Percentiles rank a stretch among this genome's conserved stretches.
Conservation (phyloP, 495 filamentous ascomycete species). For the Chaetomium fimeti region DNA sequence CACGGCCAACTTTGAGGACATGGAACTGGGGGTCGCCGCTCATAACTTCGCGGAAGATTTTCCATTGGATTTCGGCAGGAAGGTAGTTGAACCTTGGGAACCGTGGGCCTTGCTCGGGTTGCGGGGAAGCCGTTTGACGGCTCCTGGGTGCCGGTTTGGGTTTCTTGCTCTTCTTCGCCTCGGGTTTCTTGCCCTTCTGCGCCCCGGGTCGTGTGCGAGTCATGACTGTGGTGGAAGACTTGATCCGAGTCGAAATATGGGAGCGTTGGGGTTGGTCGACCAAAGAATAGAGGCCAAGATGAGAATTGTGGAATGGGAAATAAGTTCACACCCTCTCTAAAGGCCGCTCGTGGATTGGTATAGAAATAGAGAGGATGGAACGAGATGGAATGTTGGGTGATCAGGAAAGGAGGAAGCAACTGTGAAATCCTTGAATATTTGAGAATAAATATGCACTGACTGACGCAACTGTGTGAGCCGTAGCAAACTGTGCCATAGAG, state of each 20-base stretch:
- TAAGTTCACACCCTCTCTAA: too few species aligned
- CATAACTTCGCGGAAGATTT: slow-evolving; percentile 24
- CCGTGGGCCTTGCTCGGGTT: background rate
- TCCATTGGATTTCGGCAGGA: slow-evolving; percentile 20
- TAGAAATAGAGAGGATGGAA: too few species aligned
- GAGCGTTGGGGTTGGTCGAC: background rate
- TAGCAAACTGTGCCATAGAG: too few species aligned
- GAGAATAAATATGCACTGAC: too few species aligned
- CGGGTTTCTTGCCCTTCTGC: background rate
- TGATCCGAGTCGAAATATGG: background rate
- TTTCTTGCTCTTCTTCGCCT: background rate
- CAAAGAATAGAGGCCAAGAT: background rate
- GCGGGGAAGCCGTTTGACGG: background rate
- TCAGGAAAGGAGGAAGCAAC: too few species aligned
- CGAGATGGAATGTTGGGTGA: too few species aligned
- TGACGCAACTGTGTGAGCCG: too few species aligned
- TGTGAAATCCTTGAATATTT: too few species aligned
- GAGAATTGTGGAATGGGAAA: background rate
- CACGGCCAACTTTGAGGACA: background rate
- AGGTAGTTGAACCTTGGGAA: slow-evolving; percentile 6
- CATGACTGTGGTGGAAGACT: background rate
- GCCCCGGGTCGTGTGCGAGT: background rate
- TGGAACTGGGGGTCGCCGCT: slow-evolving; percentile 25
- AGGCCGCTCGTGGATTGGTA: too few species aligned
- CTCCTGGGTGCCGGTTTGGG: background rate